Percentiles rank a stretch among this genome's conserved stretches.
These are phyloP conservation scores for Leishmania tarentolae DNA, from an alignment of 208 protist genomes.

Conservation along the genomic window DNA sequence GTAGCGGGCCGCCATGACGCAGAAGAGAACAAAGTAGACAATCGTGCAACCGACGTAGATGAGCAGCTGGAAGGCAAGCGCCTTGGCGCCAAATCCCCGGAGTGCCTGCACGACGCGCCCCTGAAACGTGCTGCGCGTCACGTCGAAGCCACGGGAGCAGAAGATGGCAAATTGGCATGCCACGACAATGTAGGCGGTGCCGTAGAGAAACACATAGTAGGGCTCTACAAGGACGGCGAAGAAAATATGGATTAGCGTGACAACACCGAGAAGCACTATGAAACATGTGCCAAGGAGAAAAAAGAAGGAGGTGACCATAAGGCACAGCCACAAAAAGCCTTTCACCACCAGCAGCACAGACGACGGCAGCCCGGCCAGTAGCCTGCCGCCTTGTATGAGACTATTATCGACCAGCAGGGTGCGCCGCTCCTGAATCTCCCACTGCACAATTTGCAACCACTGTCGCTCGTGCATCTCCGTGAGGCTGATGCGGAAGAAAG, in stretches of 20 bases:
- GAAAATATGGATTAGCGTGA: slow-evolving; percentile 53
- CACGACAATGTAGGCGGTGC: slow-evolving; percentile 49
- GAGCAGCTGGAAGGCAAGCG: slow-evolving; percentile 45
- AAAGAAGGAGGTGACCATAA: slow-evolving; percentile 62
- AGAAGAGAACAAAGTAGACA: slow-evolving; percentile 66
- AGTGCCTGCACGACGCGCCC: slow-evolving; percentile 61
- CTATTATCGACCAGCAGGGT: slow-evolving; percentile 14
- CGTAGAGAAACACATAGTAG: slow-evolving; percentile 65
- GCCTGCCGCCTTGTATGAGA: slow-evolving; percentile 29
- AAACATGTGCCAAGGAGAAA: slow-evolving; percentile 67
- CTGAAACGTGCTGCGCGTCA: slow-evolving; percentile 56
- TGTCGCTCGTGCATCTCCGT: slow-evolving; percentile 56
- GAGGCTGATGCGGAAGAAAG: slow-evolving; percentile 61
- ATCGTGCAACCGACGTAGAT: slow-evolving; percentile 34
- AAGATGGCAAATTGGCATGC: slow-evolving; percentile 50
- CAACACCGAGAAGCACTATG: slow-evolving; percentile 43
- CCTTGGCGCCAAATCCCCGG: slow-evolving; percentile 38
- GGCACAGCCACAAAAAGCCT: slow-evolving; percentile 57
- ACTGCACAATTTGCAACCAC: slow-evolving; percentile 62
- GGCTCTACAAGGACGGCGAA: slow-evolving; percentile 64
- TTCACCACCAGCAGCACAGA: slow-evolving; percentile 38
- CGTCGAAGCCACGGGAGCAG: slow-evolving; percentile 67
- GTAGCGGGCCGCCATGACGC: slow-evolving; percentile 43
- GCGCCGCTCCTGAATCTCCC: slow-evolving; percentile 39
- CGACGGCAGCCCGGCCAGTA: slow-evolving; percentile 40